Conservation (phyloP, 2,329 filamentous ascomycete species). For the Phoma sp. region DNA sequence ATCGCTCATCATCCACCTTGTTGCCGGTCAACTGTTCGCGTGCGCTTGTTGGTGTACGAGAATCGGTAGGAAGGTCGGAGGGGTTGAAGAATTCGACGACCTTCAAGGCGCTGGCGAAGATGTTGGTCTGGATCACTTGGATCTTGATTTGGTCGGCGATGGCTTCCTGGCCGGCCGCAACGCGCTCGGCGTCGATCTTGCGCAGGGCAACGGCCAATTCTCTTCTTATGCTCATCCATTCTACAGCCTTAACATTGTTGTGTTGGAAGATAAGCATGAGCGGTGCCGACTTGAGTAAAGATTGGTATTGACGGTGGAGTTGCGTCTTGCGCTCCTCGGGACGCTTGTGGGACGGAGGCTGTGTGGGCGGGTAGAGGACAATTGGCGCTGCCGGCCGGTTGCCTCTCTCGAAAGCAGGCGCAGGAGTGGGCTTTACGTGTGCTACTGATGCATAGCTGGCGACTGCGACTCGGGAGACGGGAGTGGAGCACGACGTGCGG, state of each 20-base stretch:
- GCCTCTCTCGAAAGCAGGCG: slow-evolving; percentile 60
- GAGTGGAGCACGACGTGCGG: slow-evolving; percentile 33
- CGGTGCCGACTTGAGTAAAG: slow-evolving; percentile 83
- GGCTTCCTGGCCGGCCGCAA: slow-evolving; percentile 58
- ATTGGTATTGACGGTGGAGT: slow-evolving; percentile 84
- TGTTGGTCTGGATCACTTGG: slow-evolving; percentile 86
- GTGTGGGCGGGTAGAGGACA: slow-evolving; percentile 66
- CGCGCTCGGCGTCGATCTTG: slow-evolving; percentile 75
- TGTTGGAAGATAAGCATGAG: slow-evolving; percentile 87
- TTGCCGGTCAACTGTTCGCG: slow-evolving; percentile 41
- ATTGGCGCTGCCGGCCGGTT: slow-evolving; percentile 55
- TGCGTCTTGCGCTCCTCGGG: slow-evolving; percentile 91
- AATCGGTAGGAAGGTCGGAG: slow-evolving; percentile 32
- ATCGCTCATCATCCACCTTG: slow-evolving; percentile 57
- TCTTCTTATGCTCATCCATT: slow-evolving; percentile 76
- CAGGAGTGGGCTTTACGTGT: slow-evolving; percentile 59
- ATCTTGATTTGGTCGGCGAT: slow-evolving; percentile 73
- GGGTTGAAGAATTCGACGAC: slow-evolving; percentile 80
- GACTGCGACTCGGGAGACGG: slow-evolving; percentile 39
- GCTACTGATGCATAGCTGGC: slow-evolving; percentile 60
- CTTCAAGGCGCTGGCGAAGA: slow-evolving; percentile 84
- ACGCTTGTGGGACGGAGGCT: slow-evolving; percentile 87
- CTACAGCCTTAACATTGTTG: slow-evolving; percentile 76
- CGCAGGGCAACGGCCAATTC: slow-evolving; percentile 69
- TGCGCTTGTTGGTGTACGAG: slow-evolving; percentile 43